phyloP scores from a whole-genome alignment of 1,284 basidiomycete species.

The Rhodotorula sp. region DNA sequence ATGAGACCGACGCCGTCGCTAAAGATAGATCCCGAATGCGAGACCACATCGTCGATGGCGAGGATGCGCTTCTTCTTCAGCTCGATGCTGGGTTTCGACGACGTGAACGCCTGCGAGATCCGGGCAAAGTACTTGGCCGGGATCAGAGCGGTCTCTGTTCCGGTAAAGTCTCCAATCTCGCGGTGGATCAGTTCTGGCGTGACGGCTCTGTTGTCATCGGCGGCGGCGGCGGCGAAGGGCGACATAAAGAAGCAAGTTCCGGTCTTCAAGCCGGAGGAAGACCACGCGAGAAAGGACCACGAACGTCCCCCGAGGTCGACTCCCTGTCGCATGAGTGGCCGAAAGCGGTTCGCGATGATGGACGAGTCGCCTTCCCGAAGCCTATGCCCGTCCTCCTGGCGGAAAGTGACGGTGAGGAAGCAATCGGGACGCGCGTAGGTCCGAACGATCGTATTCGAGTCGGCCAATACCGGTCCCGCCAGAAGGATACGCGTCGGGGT shows the following conservation, averaged over 20 bases:
- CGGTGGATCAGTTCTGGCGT: conserved; percentile 34
- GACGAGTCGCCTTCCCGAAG: not conserved
- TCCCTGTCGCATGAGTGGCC: conserved; percentile 49
- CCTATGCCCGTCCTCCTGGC: conserved; percentile 10
- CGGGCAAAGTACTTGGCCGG: conserved; percentile 43
- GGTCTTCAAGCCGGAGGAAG: conserved; percentile 64
- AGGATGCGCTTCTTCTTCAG: conserved; percentile 58
- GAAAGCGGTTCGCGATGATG: conserved; percentile 6
- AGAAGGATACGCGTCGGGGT: conserved; percentile 14
- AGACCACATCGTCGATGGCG: conserved; percentile 54
- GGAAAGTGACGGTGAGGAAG: conserved; percentile 19
- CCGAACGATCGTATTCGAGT: conserved; percentile 18
- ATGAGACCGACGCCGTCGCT: conserved; percentile 57
- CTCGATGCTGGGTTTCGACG: conserved; percentile 56
- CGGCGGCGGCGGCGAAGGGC: conserved; percentile 57
- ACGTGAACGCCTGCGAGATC: conserved; percentile 39
- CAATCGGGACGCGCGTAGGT: conserved; percentile 6
- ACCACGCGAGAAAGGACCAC: conserved; percentile 73
- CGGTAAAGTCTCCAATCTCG: conserved; percentile 37
- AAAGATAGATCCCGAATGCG: conserved; percentile 46
- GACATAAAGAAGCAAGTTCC: conserved; percentile 74
- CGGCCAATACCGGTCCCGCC: conserved; percentile 8
- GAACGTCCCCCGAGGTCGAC: conserved; percentile 65
- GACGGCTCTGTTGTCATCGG: conserved; percentile 7
- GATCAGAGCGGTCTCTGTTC: conserved; percentile 21